phyloP scores from a whole-genome alignment of 2,329 filamentous ascomycete genomes.

The Lecanicillium sp. region DNA sequence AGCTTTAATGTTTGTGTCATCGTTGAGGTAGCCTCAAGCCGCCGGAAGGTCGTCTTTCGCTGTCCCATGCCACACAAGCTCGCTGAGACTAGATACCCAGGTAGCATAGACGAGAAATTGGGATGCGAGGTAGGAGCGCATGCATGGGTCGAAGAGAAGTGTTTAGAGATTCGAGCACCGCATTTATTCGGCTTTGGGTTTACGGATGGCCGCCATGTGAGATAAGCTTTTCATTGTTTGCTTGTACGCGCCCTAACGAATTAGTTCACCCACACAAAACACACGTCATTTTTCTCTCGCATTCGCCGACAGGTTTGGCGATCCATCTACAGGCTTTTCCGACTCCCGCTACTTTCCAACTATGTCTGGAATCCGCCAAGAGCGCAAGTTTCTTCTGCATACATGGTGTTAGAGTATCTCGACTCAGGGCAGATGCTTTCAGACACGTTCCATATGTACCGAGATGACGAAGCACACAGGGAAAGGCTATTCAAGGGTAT shows the following conservation, averaged over 20 bases:
- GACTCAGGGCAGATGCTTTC: slow-evolving; percentile 16
- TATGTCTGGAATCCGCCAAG: slow-evolving; percentile 9
- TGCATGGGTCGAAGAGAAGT: slow-evolving; percentile 17
- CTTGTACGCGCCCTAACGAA: background rate
- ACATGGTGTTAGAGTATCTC: slow-evolving; percentile 19
- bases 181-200: slow-evolving; percentile 16
- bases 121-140: slow-evolving; percentile 17
- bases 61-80: slow-evolving; percentile 23
- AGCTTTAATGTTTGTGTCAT: slow-evolving; percentile 24
- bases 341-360: slow-evolving; percentile 6
- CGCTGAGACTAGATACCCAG: slow-evolving; percentile 23
- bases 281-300: slow-evolving; percentile 9
- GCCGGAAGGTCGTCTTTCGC: slow-evolving; percentile 11
- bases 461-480: slow-evolving; percentile 12
- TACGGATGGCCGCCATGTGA: slow-evolving; percentile 3
- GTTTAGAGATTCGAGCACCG: slow-evolving; percentile 16
- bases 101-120: slow-evolving; percentile 34
- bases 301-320: slow-evolving; percentile 3
- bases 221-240: background rate
- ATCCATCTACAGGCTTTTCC: slow-evolving; percentile 4
- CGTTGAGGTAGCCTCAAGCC: slow-evolving; percentile 10
- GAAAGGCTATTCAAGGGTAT: slow-evolving; percentile 19
- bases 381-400: slow-evolving; percentile 12
- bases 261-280: slow-evolving; percentile 11
- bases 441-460: slow-evolving; percentile 12